Evolutionary conservation across 106 monocot genomes (phyloP), one percentile per base, ranked within the genome.

Genomic region (Cymbidium sinense): DNA sequence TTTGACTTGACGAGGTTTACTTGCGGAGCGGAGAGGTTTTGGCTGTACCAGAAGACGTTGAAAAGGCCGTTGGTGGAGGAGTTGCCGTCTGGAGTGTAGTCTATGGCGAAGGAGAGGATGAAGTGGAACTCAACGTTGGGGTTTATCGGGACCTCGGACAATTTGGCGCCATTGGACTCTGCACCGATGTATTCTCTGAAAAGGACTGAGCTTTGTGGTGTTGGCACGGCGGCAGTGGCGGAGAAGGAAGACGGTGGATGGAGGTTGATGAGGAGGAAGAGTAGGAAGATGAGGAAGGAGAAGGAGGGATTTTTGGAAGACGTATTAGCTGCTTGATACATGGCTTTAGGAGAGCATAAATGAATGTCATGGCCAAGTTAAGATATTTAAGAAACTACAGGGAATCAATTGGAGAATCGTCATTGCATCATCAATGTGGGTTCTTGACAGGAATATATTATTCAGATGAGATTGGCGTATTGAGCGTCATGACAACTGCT

Each of bases 171-270:
- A 4, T 30, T 69, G 73, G 25, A 78, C 44, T 50, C 28, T 29
- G 87, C 87, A n/a, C 85, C 90, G 25, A 90, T 90, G 78, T 87
- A 90, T 21, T 82, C 87, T 0, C 76, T 25, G 77, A 84, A 86
- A 36, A 84, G 77, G 11, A 47, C 39, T 29, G 70, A 50, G 43
- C 25, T 64, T 41, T 41, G 41, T 25, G n/a, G 64, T 25, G 19
- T 25, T 4, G 64, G 9, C 7, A 10, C 25, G 25, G 21, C 5
- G 34, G 13, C 8, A 1, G 33, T 15, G 2, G 69, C 69, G 2
- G 34, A n/a, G n/a, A n/a, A n/a, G n/a, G n/a, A n/a, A n/a, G n/a
- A n/a, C n/a, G n/a, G n/a, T n/a, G n/a, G n/a, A n/a, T 9, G 41
- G 41, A 6, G 41, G 41, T 9, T 6, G 41, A 41, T 6, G 41